A percentile compares a stretch with the other conserved stretches of the same genome.
Conservation (phyloP, 2,329 filamentous ascomycete species). For the Fusarium oligoseptatum region DNA sequence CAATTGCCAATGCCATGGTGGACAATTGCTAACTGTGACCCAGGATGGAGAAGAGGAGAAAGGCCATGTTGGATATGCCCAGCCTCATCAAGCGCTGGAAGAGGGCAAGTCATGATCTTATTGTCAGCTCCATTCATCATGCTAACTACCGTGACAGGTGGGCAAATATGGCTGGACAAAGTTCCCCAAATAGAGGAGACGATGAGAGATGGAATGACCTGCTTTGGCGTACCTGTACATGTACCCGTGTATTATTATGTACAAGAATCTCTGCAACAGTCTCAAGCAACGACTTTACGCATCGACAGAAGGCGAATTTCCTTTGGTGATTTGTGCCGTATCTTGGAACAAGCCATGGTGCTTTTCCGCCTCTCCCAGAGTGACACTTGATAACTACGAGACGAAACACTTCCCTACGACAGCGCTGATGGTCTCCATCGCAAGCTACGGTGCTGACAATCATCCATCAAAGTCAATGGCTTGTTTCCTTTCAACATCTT, state of each 20-base stretch:
- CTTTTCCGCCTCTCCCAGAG: too few species aligned
- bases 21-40: slow-evolving; percentile 33
- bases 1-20: neutral
- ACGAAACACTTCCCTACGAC: neutral
- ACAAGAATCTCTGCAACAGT: slow-evolving; percentile 38
- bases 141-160: slow-evolving; percentile 59
- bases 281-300: slow-evolving; percentile 22
- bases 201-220: slow-evolving; percentile 34
- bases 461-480: neutral
- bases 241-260: slow-evolving; percentile 52
- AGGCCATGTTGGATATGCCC: slow-evolving; percentile 96
- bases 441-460: neutral
- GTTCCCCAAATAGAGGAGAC: slow-evolving; percentile 65
- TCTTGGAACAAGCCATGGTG: neutral
- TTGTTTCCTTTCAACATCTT: neutral
- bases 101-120: slow-evolving; percentile 68
- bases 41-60: slow-evolving; percentile 87
- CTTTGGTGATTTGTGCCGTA: slow-evolving; percentile 6
- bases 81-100: slow-evolving; percentile 94
- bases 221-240: slow-evolving; percentile 48
- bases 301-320: neutral
- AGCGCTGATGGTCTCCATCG: neutral
- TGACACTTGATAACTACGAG: neutral
- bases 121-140: slow-evolving; percentile 6
- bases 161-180: slow-evolving; percentile 69